Evolutionary conservation across 1,139 yeast genomes (phyloP), one percentile per base, ranked within the genome.

Genomic region (Candida freyschussii): DNA sequence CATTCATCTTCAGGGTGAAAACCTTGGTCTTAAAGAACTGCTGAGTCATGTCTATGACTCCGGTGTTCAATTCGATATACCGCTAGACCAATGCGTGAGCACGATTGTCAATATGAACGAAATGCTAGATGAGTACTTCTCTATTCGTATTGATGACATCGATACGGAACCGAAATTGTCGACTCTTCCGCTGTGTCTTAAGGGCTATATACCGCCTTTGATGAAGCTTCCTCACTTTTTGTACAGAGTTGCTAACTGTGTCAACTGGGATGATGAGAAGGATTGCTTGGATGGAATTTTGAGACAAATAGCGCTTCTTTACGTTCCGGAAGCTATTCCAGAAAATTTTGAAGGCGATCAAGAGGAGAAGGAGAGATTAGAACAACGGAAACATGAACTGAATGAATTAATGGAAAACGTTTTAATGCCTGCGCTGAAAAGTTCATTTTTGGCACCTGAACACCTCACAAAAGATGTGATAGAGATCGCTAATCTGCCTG

Each of bases 401-500:
- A 59, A 71, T 24, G 48, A 54, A 3, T 30, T 43, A 1, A 47
- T 89, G 34, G 91, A 82, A 44, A 65, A 73, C 40, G 54, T 65
- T 1, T 46, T 87, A 2, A 81, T 86, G 47, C 95, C 95, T 0
- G 63, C 72, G 13, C 53, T 85, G 12, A 79, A 79, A 45, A 65
- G 65, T 39, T 62, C 78, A 29, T 72, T 87, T 21, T 54, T 86
- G 13, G 95, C 93, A 0, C 74, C 95, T 0, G 62, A 62, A 14
- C 52, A 51, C 5, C 48, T 87, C 20, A 45, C 59, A 3, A 54
- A 65, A 14, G 79, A 75, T 39, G 75, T 87, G 6, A 71, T 84
- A 3, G 95, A 91, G 55, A 75, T 93, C 26, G 97, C 98, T 0
- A 89, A 82, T 53, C 62, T 93, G 25, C 97, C 97, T 1, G 95